These are phyloP conservation scores for Hylodesmum podocarpum DNA, from an alignment of 306 rosid species.

Conservation along the genomic window DNA sequence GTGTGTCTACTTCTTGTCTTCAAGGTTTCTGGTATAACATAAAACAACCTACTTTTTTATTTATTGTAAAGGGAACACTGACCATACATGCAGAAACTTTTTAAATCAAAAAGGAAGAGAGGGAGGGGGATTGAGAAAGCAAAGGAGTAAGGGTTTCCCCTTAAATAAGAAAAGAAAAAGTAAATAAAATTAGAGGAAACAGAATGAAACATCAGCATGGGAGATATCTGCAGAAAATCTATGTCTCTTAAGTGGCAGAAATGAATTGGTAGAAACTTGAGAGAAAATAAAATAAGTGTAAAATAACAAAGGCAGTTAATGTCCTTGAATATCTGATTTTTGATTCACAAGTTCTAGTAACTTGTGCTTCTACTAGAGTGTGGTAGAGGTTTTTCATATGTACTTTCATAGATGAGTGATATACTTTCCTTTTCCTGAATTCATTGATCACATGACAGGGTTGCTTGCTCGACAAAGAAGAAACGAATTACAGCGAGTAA, in stretches of 20 bases:
- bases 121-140: background rate
- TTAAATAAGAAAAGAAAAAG: background rate
- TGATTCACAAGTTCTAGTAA: background rate
- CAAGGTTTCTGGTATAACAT: background rate
- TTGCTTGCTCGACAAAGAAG: conserved; percentile 94
- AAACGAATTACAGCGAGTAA: conserved; percentile 71
- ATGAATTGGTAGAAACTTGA: background rate
- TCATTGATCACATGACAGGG: conserved; percentile 44
- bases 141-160: background rate
- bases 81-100: background rate
- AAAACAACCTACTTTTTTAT: background rate
- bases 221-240: background rate
- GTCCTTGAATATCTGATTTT: background rate
- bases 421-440: conserved; percentile 19
- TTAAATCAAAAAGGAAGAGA: too few relatives aligned
- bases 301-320: background rate
- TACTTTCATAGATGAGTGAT: background rate
- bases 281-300: background rate
- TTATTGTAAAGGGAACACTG: background rate
- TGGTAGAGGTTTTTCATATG: background rate
- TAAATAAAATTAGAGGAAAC: background rate
- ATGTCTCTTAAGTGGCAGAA: background rate
- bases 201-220: background rate
- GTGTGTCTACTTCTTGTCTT: background rate
- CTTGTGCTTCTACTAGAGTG: background rate